Base-by-base conservation (phyloP, 768 basidiomycete species). In the Suillus subluteus region DNA sequence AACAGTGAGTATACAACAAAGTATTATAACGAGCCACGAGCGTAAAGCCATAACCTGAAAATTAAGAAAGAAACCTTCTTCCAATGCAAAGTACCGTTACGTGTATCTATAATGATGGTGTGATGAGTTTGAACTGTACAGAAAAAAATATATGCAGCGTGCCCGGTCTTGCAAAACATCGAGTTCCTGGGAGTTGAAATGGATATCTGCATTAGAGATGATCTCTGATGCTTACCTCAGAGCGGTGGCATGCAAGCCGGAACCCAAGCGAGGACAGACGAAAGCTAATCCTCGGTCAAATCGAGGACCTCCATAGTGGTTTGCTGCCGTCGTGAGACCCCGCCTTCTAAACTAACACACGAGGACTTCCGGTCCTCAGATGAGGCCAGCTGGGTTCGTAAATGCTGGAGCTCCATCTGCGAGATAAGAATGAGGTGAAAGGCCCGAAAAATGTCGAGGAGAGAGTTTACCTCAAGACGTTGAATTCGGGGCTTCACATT, bases 351-450 rank as follows among this genome's bases (percentile, higher is more conserved):
- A 58, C 72, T 69, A 59, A 72, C 40, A 35, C 68, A 67, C 44
- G 73, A 67, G 9, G 68, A 58, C 26, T 73, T 73, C 11, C 21
- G 62, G n/a, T 68, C 71, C 38, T 71, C 63, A 12, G 61, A 46
- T 6, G 54, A 15, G 41, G 16, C 13, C 15, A 65, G 50, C 62
- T 69, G 18, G 13, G 37, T 54, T 9, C 73, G 70, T 32, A 71
- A 67, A 35, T 68, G 73, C 50, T 73, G 68, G 30, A 73, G 67
- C 35, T 72, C 66, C 40, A 68, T 65, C 71, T 69, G 40, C 13
- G 12, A 46, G 40, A 23, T 26, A 26, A 15, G 9, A 62, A 40
- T 58, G 30, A 40, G 50, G 7, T 12, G 54, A 15, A 64, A 12
- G 8, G 8, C 15, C 23, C 13, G 3, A 5, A 62, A 18, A 13